Evolutionary conservation across 495 filamentous ascomycete species (phyloP), one percentile per base, ranked within the genome.

Genomic region (Hypoxylon fragiforme): DNA sequence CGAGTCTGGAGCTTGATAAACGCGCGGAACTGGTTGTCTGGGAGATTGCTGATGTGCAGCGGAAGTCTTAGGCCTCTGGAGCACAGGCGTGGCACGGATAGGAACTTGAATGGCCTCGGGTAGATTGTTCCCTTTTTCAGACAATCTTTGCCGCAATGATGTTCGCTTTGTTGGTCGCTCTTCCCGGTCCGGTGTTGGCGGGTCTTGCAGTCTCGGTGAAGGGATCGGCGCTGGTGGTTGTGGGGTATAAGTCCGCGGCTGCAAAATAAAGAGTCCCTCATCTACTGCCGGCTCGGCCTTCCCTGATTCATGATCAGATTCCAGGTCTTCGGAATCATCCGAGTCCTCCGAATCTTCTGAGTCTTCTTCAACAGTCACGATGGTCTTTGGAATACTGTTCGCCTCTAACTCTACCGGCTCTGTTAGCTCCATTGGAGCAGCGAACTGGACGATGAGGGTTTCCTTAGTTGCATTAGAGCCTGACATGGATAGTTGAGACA

Each of bases 231-330:
- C 71, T 5, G 78, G 74, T 5, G 74, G 75, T 24, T 73, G 69
- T 0, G 80, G 80, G 7, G 75, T 81, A 56, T 81, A 82, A 0
- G 77, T 81, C 43, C 72, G 71, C 9, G 79, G 79, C 45, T 80
- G 75, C 28, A 82, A 57, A 13, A 81, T 70, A 52, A 73, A 79
- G 11, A 79, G 48, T 0, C 68, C 61, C 9, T 67, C 63, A 35
- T 71, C 68, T 19, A 69, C 66, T n/a, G 60, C 37, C 1, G 54
- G 57, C 31, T 54, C 45, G 5, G 40, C 53, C 26, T 54, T 41
- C 50, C 44, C 48, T 26, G 30, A 36, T 21, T 65, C 56, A 5
- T 39, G 40, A 13, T 57, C 54, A 2, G 57, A 43, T 49, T 54
- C 46, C 24, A 34, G n/a, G 11, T 52, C 52, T 7, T 67, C 64